Evolutionary conservation across 78 protist species (phyloP).

Genomic region (Dictyostelium intermedium): DNA sequence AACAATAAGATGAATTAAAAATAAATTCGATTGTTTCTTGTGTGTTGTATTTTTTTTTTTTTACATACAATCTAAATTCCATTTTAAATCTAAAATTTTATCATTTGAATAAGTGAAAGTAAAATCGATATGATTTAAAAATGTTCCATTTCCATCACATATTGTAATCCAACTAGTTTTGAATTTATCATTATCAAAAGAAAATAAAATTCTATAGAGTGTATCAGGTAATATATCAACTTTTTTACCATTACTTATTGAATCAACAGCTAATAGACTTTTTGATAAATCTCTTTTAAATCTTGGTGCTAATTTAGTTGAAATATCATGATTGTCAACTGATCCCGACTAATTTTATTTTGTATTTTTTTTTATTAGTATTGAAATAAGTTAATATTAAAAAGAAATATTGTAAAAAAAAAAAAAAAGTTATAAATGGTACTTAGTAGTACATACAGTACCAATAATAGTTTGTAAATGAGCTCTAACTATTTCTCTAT

Average conservation of each 20-base stretch:
- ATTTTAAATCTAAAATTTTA: conserved; percentile 53
- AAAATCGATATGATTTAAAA: conserved; percentile 67
- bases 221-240: background rate
- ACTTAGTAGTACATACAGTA: background rate
- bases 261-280: background rate
- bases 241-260: background rate
- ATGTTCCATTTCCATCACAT: conserved; percentile 47
- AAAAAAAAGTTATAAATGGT: background rate
- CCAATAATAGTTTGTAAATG: background rate
- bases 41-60: background rate
- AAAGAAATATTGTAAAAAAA: background rate
- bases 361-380: no score
- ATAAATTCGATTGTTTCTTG: no score
- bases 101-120: conserved; percentile 49
- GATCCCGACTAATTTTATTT: background rate
- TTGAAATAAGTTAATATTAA: no score
- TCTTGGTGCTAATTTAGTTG: conserved; percentile 4
- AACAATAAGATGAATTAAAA: background rate
- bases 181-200: conserved; percentile 45
- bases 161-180: conserved; percentile 68
- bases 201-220: conserved; percentile 13
- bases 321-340: background rate
- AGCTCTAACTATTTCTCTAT: conserved; percentile 10
- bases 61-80: conserved; percentile 52
- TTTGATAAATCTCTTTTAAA: background rate